A percentile compares a stretch with the other conserved stretches of the same genome.
Evolutionary conservation across 2,329 filamentous ascomycete genomes (phyloP).

Genomic region (Trichoderma sp.): DNA sequence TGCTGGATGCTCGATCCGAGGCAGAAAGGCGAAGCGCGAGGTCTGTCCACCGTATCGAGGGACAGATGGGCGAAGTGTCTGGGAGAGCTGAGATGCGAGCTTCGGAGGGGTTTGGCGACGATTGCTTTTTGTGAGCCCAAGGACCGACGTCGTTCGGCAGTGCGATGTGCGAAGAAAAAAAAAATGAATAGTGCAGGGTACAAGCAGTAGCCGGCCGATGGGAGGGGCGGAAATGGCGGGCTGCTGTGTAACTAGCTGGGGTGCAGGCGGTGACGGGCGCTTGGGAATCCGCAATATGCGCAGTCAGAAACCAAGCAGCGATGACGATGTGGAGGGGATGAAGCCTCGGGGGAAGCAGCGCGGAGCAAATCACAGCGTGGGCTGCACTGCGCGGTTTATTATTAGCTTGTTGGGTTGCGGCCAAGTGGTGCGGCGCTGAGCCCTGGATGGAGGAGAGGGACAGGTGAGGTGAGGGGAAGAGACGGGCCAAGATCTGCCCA

Average conservation of each 20-base stretch:
- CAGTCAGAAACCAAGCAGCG: conserved; percentile 13
- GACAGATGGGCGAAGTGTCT: neutral
- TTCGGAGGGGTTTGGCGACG: conserved; percentile 21
- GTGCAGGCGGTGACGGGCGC: conserved; percentile 32
- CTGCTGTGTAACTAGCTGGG: conserved; percentile 25
- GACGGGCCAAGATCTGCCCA: conserved; percentile 16
- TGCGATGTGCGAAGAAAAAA: neutral
- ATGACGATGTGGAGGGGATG: conserved; percentile 17
- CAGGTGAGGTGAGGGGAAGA: neutral
- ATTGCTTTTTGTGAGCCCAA: conserved; percentile 25
- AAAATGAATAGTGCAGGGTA: conserved; percentile 18
- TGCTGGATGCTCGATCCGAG: neutral
- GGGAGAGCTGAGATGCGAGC: conserved; percentile 12
- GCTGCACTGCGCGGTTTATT: conserved; percentile 19
- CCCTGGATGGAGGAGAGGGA: neutral
- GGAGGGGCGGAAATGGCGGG: conserved; percentile 26
- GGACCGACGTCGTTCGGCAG: conserved; percentile 17
- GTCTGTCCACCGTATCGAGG: neutral
- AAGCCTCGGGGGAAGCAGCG: neutral
- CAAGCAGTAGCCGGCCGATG: conserved; percentile 12
- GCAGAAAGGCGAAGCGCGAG: neutral
- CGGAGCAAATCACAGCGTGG: neutral
- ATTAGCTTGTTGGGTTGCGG: conserved; percentile 13
- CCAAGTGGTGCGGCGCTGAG: neutral
- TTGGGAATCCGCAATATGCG: conserved; percentile 22